Base-by-base conservation (phyloP, 2,329 filamentous ascomycete genomes). In the Tolypocladium ophioglossoides region DNA sequence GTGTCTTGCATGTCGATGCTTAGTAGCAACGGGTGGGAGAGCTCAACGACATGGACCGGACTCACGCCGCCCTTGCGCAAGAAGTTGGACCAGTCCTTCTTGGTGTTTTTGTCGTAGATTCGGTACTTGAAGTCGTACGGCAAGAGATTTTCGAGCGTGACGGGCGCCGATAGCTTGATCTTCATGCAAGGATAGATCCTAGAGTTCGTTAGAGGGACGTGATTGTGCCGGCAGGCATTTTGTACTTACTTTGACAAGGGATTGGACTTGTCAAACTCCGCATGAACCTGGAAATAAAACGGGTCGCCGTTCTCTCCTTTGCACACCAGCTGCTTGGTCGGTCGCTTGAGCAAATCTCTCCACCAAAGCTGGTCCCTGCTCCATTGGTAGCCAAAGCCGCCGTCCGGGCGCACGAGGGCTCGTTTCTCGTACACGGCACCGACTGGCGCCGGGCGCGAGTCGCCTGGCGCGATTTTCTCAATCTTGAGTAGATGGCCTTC, bases 121-220 rank as follows among this genome's bases (percentile, higher is more conserved):
- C 92, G 85, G 69, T 99, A 99, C 71, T 99, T 97, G 82, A 99
- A 99, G 70, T 99, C 94, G 66, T 94, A 97, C 0, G 94, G 94
- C 39, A 99, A 74, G 46, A 99, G 74, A 61, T 99, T 99, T 69
- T 99, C 92, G 5, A 99, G 79, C 51, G 96, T 92, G 16, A 99
- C 83, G 0, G 95, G 94, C 0, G 94, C 92, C 27, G 90, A 95
- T 3, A 99, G 80, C 61, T 91, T 89, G 59, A 99, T 79, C 56
- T 84, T 85, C 94, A 99, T 97, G 68, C 94, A 94, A 0, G 94
- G 94, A 66, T 99, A 99, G 57, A 86, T 81, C 55, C 85, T 87
- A 11, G 18, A 47, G 7, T 18, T 24, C 12, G 46, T 52, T 46
- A 54, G 30, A 46, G 5, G 27, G 18, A 6, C 27, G 3, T n/a